These are phyloP conservation scores for Pythium guiyangense DNA, from an alignment of 352 stramenopile species.

Conservation along the genomic window DNA sequence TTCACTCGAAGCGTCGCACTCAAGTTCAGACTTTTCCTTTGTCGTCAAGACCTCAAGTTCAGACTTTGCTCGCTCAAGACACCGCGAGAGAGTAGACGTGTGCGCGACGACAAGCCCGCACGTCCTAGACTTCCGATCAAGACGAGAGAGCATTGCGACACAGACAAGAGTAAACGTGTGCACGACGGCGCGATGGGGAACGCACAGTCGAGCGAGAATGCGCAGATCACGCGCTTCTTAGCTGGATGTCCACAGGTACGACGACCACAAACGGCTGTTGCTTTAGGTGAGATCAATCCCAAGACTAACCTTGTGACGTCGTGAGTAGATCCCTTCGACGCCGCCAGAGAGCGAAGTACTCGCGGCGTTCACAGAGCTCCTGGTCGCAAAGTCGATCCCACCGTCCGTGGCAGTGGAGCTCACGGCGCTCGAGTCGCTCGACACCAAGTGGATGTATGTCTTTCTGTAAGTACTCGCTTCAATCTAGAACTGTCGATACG, in stretches of 20 bases:
- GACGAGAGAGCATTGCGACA: not conserved
- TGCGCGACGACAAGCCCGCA: no score
- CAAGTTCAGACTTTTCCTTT: no score
- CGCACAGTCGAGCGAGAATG: constrained; percentile 26
- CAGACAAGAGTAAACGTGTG: no score
- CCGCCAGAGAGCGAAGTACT: constrained; percentile 34
- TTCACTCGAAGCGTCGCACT: no score
- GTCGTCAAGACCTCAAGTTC: no score
- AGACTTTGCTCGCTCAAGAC: no score
- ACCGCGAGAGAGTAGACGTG: no score
- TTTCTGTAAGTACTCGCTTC: constrained; percentile 39
- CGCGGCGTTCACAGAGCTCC: constrained; percentile 37
- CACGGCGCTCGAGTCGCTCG: constrained; percentile 30
- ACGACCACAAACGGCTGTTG: no score
- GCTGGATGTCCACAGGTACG: constrained; percentile 53
- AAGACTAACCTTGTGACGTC: not conserved
- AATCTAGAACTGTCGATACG: not conserved
- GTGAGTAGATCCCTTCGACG: constrained; percentile 40
- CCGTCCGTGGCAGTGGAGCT: constrained; percentile 34
- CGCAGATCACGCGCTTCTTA: constrained; percentile 36
- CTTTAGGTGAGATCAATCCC: not conserved
- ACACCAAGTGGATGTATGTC: constrained; percentile 71
- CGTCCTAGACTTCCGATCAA: no score
- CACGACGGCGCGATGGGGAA: constrained; percentile 39
- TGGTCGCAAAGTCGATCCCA: constrained; percentile 24